Percentiles rank a stretch among this genome's conserved stretches.
Conservation (phyloP, 2,329 filamentous ascomycete genomes). For the Lasiodiplodia sp. region DNA sequence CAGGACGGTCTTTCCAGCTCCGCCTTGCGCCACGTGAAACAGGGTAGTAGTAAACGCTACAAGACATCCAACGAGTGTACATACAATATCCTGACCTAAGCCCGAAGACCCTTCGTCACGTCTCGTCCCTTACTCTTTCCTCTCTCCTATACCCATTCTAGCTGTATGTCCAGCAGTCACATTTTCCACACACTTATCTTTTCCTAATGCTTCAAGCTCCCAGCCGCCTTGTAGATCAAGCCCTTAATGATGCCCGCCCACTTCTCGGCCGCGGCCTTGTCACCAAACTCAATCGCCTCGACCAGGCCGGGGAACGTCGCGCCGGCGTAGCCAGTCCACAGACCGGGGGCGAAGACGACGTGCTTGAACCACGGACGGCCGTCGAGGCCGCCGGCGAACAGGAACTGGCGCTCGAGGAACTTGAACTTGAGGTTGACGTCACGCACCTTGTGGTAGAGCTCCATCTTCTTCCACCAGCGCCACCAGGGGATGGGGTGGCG, state of each 20-base stretch:
- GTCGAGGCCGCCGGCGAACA: slow-evolving; percentile 79
- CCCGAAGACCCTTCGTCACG: too few relatives aligned
- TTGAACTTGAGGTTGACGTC: slow-evolving; percentile 83
- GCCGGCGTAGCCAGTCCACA: slow-evolving; percentile 91
- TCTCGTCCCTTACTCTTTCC: too few relatives aligned
- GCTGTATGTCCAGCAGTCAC: too few relatives aligned
- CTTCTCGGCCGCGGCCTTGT: slow-evolving; percentile 47
- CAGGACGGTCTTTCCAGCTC: too few relatives aligned
- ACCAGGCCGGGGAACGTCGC: slow-evolving; percentile 71
- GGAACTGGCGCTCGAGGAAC: slow-evolving; percentile 78
- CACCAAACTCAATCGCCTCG: slow-evolving; percentile 63
- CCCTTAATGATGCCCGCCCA: slow-evolving; percentile 53
- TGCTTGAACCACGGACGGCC: slow-evolving; percentile 91
- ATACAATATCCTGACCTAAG: too few relatives aligned
- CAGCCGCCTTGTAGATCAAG: slow-evolving; percentile 45
- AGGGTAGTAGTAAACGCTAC: too few relatives aligned
- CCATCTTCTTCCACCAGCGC: slow-evolving; percentile 73
- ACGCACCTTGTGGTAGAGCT: slow-evolving; percentile 68
- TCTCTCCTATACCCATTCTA: too few relatives aligned
- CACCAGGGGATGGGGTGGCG: slow-evolving; percentile 74
- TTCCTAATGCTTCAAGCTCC: slow-evolving; percentile 38
- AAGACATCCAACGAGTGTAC: too few relatives aligned
- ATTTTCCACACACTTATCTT: too few relatives aligned
- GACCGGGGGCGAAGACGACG: slow-evolving; percentile 87
- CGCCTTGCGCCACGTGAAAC: too few relatives aligned